Evolutionary conservation across 2,329 filamentous ascomycete species (phyloP), one percentile per base, ranked within the genome.

Genomic region (Nothomitra cinnamomea): DNA sequence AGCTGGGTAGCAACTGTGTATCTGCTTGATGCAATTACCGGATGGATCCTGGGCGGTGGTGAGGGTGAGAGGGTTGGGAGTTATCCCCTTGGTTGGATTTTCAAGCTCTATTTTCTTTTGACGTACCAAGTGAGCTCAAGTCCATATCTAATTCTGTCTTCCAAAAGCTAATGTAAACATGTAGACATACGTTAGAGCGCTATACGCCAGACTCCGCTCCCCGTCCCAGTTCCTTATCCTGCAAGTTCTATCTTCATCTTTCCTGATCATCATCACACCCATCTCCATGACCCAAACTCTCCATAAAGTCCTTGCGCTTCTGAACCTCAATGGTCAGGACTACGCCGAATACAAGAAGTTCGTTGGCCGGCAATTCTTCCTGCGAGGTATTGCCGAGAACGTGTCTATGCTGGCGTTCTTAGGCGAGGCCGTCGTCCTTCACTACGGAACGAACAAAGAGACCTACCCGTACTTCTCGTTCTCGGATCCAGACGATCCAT

Each of bases 71-170:
- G 80, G 32, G 80, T 84, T 1, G 79, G 80, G 40, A 82, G 78
- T 62, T 84, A 84, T 60, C 80, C 80, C n/a, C 64, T 84, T 55
- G 80, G 78, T 58, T 84, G 79, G 77, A 76, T 82, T 42, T 84
- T 84, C 60, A 84, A 84, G 63, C 60, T 61, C 21, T 82, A 82
- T 64, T 83, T 82, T 63, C 78, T 78, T 70, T 67, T 83, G 52
- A 84, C 80, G 4, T 84, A 84, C 45, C 45, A 49, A 19, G 45
- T 35, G 28, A 35, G 45, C 17, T 35, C 10, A n/a, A 32, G 32
- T 1, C 22, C 5, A 21, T 6, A 4, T 19, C 13, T 6, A n/a
- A 49, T 6, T 35, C 3, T 2, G 19, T 35, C n/a, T 21, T 28
- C 24, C 19, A 25, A 25, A 49, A n/a, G 17, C 45, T 49, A 49